phyloP scores from a whole-genome alignment of 148 eudicot species.

The Mesembryanthemum crystallinum region DNA sequence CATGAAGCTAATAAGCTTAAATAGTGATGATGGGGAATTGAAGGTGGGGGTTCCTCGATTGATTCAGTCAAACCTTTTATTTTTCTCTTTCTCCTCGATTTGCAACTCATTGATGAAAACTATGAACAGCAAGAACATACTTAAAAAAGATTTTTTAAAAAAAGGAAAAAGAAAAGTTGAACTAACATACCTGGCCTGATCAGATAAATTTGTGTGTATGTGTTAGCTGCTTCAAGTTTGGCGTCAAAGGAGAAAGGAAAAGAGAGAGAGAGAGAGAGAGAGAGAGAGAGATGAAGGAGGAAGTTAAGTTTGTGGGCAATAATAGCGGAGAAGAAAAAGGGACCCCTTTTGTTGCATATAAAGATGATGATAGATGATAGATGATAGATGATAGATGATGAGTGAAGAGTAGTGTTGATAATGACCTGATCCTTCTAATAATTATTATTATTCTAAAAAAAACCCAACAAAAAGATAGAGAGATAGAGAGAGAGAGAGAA shows the following conservation, averaged over 20 bases:
- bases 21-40: neutral
- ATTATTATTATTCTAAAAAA: neutral
- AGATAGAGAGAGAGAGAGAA: constrained; percentile 17
- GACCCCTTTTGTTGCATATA: neutral
- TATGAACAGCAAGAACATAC: constrained; percentile 16
- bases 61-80: constrained; percentile 24
- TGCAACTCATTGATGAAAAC: constrained; percentile 37
- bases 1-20: neutral
- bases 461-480: neutral
- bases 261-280: neutral
- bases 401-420: too few species aligned
- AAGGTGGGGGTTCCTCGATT: constrained; percentile 15
- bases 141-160: constrained; percentile 26
- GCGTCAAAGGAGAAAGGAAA: neutral
- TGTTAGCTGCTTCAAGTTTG: too few species aligned
- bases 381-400: too few species aligned
- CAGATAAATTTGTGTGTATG: neutral
- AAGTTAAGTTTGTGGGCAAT: constrained; percentile 27
- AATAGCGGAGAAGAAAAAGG: constrained; percentile 13
- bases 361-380: constrained; percentile 18
- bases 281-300: constrained; percentile 16
- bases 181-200: constrained; percentile 1
- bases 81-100: constrained; percentile 32
- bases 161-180: constrained; percentile 3
- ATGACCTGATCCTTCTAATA: neutral